phyloP scores from a whole-genome alignment of 257 asterid genomes.

The Handroanthus guayacan region DNA sequence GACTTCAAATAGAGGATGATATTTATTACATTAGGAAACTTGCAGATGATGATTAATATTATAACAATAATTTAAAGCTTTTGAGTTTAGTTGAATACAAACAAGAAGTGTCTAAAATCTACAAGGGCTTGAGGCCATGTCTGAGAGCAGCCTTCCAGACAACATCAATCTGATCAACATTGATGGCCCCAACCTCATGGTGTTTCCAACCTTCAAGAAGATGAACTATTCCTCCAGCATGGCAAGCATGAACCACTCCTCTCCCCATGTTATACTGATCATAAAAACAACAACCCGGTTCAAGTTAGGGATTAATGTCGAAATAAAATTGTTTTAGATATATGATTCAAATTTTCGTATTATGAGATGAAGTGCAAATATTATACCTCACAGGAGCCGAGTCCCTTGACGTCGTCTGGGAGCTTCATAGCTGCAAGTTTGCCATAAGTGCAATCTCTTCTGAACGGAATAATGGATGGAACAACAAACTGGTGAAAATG shows the following conservation, averaged over 20 bases:
- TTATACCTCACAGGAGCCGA: conserved; percentile 89
- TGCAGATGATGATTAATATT: too few species aligned
- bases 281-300: neutral
- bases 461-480: conserved; percentile 79
- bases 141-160: conserved; percentile 91
- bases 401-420: conserved; percentile 81
- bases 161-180: conserved; percentile 82
- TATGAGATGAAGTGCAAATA: neutral
- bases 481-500: conserved; percentile 90
- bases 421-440: conserved; percentile 87
- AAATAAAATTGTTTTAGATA: neutral
- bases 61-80: too few species aligned
- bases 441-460: conserved; percentile 91
- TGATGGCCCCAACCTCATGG: conserved; percentile 87
- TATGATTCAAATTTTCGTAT: neutral
- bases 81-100: too few species aligned
- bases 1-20: too few species aligned
- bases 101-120: conserved; percentile 9
- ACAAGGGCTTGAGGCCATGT: conserved; percentile 78
- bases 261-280: conserved; percentile 83
- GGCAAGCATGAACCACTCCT: conserved; percentile 96
- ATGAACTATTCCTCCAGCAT: conserved; percentile 93
- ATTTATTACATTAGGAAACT: too few species aligned
- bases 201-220: conserved; percentile 90
- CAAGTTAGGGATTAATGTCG: neutral